Percentiles rank a stretch among this genome's conserved stretches.
Evolutionary conservation across 2,329 filamentous ascomycete species (phyloP).

Genomic region (Sporothrix luriei): DNA sequence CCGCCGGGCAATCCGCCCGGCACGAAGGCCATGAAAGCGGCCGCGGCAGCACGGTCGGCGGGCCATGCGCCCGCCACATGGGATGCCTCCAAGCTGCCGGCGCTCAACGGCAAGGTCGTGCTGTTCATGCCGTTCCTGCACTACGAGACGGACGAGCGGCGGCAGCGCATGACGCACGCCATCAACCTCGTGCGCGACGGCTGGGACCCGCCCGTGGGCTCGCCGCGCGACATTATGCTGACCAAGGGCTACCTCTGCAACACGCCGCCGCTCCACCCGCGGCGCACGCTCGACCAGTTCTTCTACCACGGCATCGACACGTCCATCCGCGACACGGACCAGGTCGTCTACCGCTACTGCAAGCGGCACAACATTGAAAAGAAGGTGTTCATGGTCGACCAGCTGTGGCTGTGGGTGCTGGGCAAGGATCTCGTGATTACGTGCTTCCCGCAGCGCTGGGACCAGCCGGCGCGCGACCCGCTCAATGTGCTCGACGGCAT

Average conservation of each 20-base stretch:
- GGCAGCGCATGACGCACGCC: conserved; percentile 59
- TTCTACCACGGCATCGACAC: conserved; percentile 68
- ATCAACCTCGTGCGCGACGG: conserved; percentile 45
- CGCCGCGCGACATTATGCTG: conserved; percentile 50
- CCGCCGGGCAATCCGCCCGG: conserved; percentile 45
- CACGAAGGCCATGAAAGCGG: conserved; percentile 41
- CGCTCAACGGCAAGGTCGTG: conserved; percentile 41
- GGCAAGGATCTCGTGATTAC: conserved; percentile 61
- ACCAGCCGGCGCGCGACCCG: conserved; percentile 63
- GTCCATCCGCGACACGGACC: conserved; percentile 60
- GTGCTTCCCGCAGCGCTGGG: conserved; percentile 60
- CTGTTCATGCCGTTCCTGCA: conserved; percentile 65
- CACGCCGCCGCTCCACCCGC: conserved; percentile 57
- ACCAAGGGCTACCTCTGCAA: conserved; percentile 52
- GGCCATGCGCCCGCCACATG: conserved; percentile 37
- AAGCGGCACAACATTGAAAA: conserved; percentile 47
- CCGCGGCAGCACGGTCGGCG: conserved; percentile 34
- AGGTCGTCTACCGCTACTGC: conserved; percentile 65
- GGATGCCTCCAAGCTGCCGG: conserved; percentile 41
- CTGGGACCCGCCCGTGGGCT: conserved; percentile 39
- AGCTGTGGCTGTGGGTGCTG: conserved; percentile 67
- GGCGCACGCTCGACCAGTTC: conserved; percentile 66
- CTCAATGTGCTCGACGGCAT: conserved; percentile 65
- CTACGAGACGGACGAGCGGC: conserved; percentile 61
- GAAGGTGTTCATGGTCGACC: conserved; percentile 70